These are phyloP conservation scores for Isabelozyma gotoi DNA, from an alignment of 805 yeast species.

Conservation along the genomic window DNA sequence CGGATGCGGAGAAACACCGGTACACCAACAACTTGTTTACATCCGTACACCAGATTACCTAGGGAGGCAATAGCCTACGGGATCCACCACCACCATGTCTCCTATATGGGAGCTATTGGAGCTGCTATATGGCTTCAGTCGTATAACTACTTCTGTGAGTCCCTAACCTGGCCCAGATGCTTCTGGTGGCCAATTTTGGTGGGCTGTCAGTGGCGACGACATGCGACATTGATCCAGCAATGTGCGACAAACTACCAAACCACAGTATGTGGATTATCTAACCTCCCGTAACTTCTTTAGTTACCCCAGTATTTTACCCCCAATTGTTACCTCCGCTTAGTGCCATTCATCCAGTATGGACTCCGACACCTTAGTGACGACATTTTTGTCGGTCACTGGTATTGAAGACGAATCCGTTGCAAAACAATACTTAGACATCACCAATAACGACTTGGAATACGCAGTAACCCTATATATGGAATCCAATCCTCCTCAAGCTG, in stretches of 20 bases:
- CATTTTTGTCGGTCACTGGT: conserved; percentile 83
- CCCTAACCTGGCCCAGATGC: no score
- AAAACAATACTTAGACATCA: conserved; percentile 71
- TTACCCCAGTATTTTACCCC: background rate
- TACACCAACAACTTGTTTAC: background rate
- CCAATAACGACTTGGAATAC: conserved; percentile 73
- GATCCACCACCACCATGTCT: no score
- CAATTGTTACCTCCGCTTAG: background rate
- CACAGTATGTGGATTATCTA: no score
- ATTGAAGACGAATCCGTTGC: conserved; percentile 68
- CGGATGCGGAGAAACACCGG: background rate
- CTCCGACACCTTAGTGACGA: conserved; percentile 53
- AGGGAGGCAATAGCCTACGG: no score
- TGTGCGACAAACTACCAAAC: background rate
- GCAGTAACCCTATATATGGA: conserved; percentile 87
- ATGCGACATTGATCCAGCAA: background rate
- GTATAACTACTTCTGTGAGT: no score
- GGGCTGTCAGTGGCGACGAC: background rate
- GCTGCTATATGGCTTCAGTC: no score
- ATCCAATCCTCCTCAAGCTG: conserved; percentile 19
- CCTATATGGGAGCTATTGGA: no score
- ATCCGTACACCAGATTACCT: no score
- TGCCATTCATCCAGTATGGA: background rate
- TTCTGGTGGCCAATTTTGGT: no score
- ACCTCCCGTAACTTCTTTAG: background rate